Base-by-base conservation (phyloP, 305 asterid species). In the Euphrasia arctica region DNA sequence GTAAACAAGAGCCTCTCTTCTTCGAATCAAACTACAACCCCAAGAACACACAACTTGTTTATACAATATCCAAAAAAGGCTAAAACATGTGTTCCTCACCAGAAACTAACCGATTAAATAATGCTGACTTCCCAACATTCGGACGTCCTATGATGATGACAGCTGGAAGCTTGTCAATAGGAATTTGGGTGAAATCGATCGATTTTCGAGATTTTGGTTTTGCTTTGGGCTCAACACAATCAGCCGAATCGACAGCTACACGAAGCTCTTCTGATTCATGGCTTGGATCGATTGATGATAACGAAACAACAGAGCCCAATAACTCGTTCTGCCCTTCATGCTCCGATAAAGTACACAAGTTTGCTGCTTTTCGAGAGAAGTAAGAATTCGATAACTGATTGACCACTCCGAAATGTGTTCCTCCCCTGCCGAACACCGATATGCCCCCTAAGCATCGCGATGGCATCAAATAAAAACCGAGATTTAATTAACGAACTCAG, bases 1-100 rank as follows among this genome's bases (percentile, higher is more conserved):
- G 82, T 87, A 90, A 60, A 92, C 97, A 70, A 92, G 96, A 22
- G 96, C 98, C 77, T 93, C 98, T 84, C 98, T 88, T 83, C 96
- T 85, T 57, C 95, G 82, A 77, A 90, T 93, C 85, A 93, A 82
- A 49, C 98, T 88, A 71, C 81, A 75, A 60, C 39, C 34, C 47
- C 64, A 78, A 67, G 43, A 78, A 67, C 54, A 18, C 22, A 18
- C 22, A 18, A 18, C 22, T 18, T 6, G 67, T 62, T 58, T 60
- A 60, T 70, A 32, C 42, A 36, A 36, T 36, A 6, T 18, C 1
- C 2, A 5, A 36, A 36, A 36, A 36, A 6, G 42, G 42, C 42
- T 36, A 68, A n/a, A 6, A 50, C 2, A 62, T 15, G 28, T 9
- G 66, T 63, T 39, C 63, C 34, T 18, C 22, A 60, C 51, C 14